These are phyloP conservation scores for Yarrowia sp. DNA, from an alignment of 805 yeast genomes.

Conservation along the genomic window DNA sequence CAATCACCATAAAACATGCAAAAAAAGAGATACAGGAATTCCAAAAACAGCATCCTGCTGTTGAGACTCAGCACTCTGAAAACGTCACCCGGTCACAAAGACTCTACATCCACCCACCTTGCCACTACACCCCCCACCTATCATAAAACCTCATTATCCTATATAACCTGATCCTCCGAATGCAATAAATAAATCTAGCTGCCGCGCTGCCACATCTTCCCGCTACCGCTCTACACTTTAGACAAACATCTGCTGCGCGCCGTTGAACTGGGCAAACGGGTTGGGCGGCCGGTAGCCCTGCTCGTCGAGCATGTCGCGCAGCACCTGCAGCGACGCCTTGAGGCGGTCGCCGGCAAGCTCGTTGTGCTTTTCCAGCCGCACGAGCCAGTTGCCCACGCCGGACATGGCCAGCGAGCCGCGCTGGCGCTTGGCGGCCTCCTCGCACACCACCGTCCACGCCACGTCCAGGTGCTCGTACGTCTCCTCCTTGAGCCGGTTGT, in stretches of 20 bases:
- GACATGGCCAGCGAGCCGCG: slow-evolving; percentile 37
- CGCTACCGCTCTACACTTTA: not conserved
- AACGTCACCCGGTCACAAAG: too few relatives aligned
- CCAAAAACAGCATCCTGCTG: too few relatives aligned
- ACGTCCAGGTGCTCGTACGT: slow-evolving; percentile 30
- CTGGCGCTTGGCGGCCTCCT: slow-evolving; percentile 36
- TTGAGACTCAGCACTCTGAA: too few relatives aligned
- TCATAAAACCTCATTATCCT: too few relatives aligned
- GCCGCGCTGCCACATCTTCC: too few relatives aligned
- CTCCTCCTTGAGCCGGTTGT: slow-evolving; percentile 49
- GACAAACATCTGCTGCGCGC: slow-evolving; percentile 24
- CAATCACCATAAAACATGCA: too few relatives aligned
- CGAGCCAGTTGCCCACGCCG: slow-evolving; percentile 26
- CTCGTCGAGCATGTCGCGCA: slow-evolving; percentile 25
- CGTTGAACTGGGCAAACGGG: slow-evolving; percentile 26
- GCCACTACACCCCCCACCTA: too few relatives aligned
- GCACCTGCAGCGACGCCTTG: slow-evolving; percentile 16
- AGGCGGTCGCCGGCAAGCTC: slow-evolving; percentile 36
- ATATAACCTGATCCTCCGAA: not conserved
- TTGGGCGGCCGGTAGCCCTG: slow-evolving; percentile 34
- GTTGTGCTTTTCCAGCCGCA: slow-evolving; percentile 26
- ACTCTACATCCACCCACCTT: too few relatives aligned
- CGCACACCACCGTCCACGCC: slow-evolving; percentile 31
- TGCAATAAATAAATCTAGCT: slow-evolving; percentile 24
- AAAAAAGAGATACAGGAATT: too few relatives aligned